Percentiles rank a stretch among this genome's conserved stretches.
phyloP scores from a whole-genome alignment of 352 stramenopile species.

The Bremia lactucae region DNA sequence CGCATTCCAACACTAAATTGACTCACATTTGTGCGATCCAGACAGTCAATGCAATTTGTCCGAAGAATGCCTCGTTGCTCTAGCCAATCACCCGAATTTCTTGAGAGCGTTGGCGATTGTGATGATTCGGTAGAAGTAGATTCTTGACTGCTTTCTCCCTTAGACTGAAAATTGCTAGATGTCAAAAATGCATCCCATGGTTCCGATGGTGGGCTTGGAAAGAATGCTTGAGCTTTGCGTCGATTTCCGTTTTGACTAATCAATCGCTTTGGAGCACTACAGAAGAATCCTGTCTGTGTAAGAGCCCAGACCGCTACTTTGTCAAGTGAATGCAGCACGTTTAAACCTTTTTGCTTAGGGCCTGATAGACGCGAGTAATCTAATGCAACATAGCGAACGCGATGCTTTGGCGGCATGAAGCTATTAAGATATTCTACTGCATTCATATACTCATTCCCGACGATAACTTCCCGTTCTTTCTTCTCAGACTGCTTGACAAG shows the following conservation, averaged over 20 bases:
- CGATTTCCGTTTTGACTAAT: slow-evolving; percentile 55
- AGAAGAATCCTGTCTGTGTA: slow-evolving; percentile 97
- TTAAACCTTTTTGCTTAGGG: slow-evolving; percentile 89
- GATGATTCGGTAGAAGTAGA: slow-evolving; percentile 6
- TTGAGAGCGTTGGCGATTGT: slow-evolving; percentile 57
- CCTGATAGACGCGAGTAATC: slow-evolving; percentile 90
- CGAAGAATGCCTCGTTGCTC: slow-evolving; percentile 96
- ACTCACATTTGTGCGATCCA: slow-evolving; percentile 82
- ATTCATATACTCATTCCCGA: slow-evolving; percentile 96
- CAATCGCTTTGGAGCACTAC: slow-evolving; percentile 78
- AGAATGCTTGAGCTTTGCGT: slow-evolving; percentile 38
- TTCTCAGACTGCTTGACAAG: slow-evolving; percentile 97
- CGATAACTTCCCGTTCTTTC: slow-evolving; percentile 94
- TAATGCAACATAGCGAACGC: slow-evolving; percentile 94
- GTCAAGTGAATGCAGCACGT: slow-evolving; percentile 89
- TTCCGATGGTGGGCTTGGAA: slow-evolving; percentile 13
- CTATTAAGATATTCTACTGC: slow-evolving; percentile 98
- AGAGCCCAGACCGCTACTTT: slow-evolving; percentile 93
- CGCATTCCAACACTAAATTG: slow-evolving; percentile 83
- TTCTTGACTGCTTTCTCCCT: slow-evolving; percentile 12
- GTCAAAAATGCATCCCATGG: slow-evolving; percentile 16
- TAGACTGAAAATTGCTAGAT: slow-evolving; percentile 8
- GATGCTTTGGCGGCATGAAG: slow-evolving; percentile 83
- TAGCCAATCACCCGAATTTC: slow-evolving; percentile 82
- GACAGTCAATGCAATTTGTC: slow-evolving; percentile 98